These are phyloP conservation scores for Albatrellus sp. DNA, from an alignment of 1,284 basidiomycete species.

Conservation along the genomic window DNA sequence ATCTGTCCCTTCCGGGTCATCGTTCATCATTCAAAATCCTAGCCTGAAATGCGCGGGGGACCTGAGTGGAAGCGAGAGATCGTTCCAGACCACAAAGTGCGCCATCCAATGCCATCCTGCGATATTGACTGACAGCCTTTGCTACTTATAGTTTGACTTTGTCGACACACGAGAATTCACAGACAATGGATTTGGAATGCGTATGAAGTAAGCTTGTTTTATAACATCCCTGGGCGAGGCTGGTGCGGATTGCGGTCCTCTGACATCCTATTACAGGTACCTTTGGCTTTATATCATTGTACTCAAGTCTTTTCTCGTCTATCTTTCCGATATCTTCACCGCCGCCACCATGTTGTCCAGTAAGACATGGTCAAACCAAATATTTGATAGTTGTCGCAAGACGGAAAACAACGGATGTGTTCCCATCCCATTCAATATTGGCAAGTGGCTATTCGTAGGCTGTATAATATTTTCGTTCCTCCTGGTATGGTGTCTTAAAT, in stretches of 20 bases:
- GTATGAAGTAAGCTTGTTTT: constrained; percentile 56
- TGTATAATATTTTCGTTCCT: constrained; percentile 98
- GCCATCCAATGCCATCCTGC: background rate
- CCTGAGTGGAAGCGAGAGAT: constrained; percentile 93
- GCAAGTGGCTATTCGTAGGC: constrained; percentile 94
- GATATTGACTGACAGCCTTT: constrained; percentile 2
- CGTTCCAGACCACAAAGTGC: constrained; percentile 94
- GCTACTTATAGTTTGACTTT: constrained; percentile 77
- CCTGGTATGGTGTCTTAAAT: constrained; percentile 40
- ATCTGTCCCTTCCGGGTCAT: constrained; percentile 10
- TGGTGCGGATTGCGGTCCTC: background rate
- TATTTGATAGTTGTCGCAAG: constrained; percentile 61
- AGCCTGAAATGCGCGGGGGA: constrained; percentile 53
- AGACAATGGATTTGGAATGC: constrained; percentile 76
- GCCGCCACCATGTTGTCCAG: constrained; percentile 95
- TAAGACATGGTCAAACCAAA: constrained; percentile 80
- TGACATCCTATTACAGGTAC: constrained; percentile 44
- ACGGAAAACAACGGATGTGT: constrained; percentile 54
- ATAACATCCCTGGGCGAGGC: background rate
- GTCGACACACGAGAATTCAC: constrained; percentile 89
- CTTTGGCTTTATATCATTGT: constrained; percentile 85
- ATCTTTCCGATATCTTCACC: constrained; percentile 95
- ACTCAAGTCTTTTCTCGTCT: constrained; percentile 91
- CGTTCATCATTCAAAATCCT: background rate
- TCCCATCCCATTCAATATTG: constrained; percentile 78